These are phyloP conservation scores for Fusarium verticillioides DNA, from an alignment of 2,329 filamentous ascomycete species.

Conservation along the genomic window DNA sequence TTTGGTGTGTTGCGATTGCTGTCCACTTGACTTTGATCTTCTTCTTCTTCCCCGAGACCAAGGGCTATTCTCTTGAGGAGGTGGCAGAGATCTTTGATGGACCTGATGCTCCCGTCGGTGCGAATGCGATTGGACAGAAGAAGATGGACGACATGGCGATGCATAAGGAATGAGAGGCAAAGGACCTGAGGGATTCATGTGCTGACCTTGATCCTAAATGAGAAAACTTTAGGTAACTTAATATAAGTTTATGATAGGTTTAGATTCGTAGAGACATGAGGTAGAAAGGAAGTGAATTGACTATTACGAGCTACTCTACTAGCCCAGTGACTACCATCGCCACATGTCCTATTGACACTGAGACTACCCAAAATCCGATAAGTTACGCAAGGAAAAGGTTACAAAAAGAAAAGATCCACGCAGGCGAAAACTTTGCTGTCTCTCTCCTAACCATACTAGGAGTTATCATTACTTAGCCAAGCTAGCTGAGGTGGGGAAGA, in stretches of 20 bases:
- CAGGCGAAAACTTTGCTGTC: background rate
- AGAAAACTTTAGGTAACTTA: no score
- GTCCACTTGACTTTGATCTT: slow-evolving; percentile 42
- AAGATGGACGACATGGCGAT: slow-evolving; percentile 15
- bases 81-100: slow-evolving; percentile 42
- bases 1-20: slow-evolving; percentile 52
- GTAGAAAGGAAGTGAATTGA: background rate
- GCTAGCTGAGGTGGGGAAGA: background rate
- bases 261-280: background rate
- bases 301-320: background rate
- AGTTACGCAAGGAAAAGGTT: background rate
- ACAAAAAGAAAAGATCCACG: background rate
- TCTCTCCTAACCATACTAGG: background rate
- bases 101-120: slow-evolving; percentile 28
- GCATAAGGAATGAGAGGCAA: background rate
- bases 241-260: no score
- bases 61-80: slow-evolving; percentile 39
- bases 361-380: background rate
- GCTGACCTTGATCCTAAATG: no score
- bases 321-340: background rate
- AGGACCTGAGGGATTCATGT: no score
- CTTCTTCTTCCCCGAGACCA: slow-evolving; percentile 43
- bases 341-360: background rate
- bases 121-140: slow-evolving; percentile 36
- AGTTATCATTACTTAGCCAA: background rate